Conservation (phyloP, 306 rosid genomes). For the Prunus mume region DNA sequence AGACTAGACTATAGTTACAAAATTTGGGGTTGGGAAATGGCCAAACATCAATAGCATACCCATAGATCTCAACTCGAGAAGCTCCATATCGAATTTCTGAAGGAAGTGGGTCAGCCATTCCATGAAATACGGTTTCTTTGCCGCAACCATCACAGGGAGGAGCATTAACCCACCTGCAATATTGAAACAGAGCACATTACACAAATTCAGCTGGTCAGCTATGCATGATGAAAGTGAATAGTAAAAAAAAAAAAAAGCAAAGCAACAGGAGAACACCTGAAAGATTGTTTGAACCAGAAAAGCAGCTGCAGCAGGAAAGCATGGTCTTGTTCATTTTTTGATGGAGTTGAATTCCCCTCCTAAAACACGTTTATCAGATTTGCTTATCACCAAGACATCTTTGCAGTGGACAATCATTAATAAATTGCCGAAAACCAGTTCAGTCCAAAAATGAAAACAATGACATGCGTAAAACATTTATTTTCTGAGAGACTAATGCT, state of each 20-base stretch:
- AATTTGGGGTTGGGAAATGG: neutral
- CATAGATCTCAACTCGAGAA: constrained; percentile 62
- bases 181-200: constrained; percentile 11
- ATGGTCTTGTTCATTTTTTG: constrained; percentile 65
- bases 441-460: neutral
- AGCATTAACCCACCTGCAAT: constrained; percentile 70
- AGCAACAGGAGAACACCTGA: constrained; percentile 56
- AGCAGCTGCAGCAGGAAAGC: constrained; percentile 91
- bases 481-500: neutral
- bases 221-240: neutral
- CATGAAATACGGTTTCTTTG: constrained; percentile 40
- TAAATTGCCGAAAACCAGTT: neutral
- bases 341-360: constrained; percentile 82
- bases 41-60: constrained; percentile 41
- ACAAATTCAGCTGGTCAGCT: constrained; percentile 5
- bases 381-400: constrained; percentile 18
- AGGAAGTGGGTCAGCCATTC: constrained; percentile 58
- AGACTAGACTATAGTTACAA: no score
- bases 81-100: constrained; percentile 62
- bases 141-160: constrained; percentile 85
- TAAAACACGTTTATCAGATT: constrained; percentile 40
- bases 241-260: constrained; percentile 10
- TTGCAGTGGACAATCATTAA: neutral
- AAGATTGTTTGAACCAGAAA: constrained; percentile 90
- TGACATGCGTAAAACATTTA: neutral